Conservation (phyloP, 768 basidiomycete genomes). For the Suillus weaverae region DNA sequence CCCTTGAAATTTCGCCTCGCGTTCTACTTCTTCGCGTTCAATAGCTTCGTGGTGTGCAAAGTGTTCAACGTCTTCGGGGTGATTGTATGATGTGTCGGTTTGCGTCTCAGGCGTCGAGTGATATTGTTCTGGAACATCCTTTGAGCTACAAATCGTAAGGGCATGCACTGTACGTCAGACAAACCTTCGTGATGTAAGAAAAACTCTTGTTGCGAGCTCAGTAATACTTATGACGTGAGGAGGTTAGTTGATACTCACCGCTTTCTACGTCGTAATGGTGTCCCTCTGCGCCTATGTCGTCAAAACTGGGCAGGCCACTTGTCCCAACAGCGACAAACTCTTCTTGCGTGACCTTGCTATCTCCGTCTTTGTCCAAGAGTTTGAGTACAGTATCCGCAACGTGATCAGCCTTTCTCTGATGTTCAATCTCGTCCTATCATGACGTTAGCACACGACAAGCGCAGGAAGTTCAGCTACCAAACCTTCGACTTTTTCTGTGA, state of each 20-base stretch:
- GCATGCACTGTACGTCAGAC: conserved; percentile 12
- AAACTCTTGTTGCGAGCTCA: conserved; percentile 58
- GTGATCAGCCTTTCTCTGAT: conserved; percentile 77
- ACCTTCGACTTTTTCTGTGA: conserved; percentile 81
- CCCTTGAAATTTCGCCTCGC: conserved; percentile 83
- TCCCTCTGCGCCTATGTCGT: conserved; percentile 82
- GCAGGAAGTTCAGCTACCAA: not conserved
- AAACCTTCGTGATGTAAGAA: conserved; percentile 96
- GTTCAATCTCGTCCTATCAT: conserved; percentile 67
- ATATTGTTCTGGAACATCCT: conserved; percentile 62
- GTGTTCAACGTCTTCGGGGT: conserved; percentile 92
- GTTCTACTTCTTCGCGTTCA: conserved; percentile 79
- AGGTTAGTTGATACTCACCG: conserved; percentile 48
- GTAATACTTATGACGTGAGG: not conserved
- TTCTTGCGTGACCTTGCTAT: conserved; percentile 65
- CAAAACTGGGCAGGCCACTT: conserved; percentile 79
- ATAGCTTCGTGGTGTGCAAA: conserved; percentile 87
- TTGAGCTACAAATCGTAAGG: not conserved
- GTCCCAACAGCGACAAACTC: conserved; percentile 76
- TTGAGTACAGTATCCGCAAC: conserved; percentile 73
- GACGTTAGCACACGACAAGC: conserved; percentile 1
- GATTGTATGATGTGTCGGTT: conserved; percentile 90
- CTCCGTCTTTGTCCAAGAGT: conserved; percentile 69
- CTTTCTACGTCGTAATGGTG: conserved; percentile 94
- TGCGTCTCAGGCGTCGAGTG: conserved; percentile 98